phyloP scores from a whole-genome alignment of 305 asterid species.

The Fraxinus ornus region DNA sequence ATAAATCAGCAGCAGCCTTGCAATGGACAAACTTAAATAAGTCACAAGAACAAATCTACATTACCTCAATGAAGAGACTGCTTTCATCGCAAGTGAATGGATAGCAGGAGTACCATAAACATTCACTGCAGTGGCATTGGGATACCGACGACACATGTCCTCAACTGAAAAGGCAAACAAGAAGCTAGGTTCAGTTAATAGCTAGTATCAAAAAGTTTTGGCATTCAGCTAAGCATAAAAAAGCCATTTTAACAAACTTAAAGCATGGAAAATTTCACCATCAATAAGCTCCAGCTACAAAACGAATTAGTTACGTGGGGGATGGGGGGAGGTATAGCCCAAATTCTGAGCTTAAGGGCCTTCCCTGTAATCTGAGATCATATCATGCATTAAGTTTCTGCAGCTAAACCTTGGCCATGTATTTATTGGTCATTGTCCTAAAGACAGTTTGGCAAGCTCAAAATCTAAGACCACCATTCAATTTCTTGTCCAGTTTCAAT shows the following conservation, averaged over 20 bases:
- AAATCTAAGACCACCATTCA: neutral
- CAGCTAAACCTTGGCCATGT: neutral
- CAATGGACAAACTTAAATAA: neutral
- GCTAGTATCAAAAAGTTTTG: constrained; percentile 15
- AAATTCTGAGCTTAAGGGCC: neutral
- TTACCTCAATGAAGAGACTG: constrained; percentile 74
- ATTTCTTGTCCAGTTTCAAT: neutral
- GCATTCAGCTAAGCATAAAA: neutral
- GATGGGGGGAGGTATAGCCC: neutral
- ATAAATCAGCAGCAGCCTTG: constrained; percentile 29
- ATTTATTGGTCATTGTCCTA: neutral
- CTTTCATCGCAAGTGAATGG: constrained; percentile 69
- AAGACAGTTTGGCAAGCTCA: neutral
- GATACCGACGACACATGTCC: constrained; percentile 85
- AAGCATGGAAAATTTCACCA: constrained; percentile 3
- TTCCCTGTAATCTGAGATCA: neutral
- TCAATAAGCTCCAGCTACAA: neutral
- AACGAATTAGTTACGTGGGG: neutral
- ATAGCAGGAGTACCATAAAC: constrained; percentile 66
- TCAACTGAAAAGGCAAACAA: constrained; percentile 54
- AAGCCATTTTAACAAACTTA: constrained; percentile 2
- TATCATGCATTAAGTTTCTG: neutral
- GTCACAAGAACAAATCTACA: constrained; percentile 16
- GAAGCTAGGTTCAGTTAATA: constrained; percentile 12
- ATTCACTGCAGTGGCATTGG: constrained; percentile 84